Conservation (phyloP, 345 rosid species). For the Linum lewisii region DNA sequence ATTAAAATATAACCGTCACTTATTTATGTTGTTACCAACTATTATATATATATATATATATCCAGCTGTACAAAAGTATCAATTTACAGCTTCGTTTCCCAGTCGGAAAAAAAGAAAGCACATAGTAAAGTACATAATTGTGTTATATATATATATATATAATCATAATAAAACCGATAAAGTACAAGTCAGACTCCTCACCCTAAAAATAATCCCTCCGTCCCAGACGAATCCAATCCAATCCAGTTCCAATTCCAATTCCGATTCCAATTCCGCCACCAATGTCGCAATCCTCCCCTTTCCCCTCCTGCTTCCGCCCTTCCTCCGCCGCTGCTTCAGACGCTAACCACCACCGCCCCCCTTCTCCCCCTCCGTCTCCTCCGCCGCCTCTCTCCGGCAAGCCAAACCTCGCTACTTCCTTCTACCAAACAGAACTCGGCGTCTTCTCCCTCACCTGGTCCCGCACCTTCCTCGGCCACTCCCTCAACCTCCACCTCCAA, state of each 20-base stretch:
- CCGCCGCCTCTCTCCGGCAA: slow-evolving; percentile 32
- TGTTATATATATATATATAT: too few species aligned
- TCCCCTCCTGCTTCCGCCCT: slow-evolving; percentile 44
- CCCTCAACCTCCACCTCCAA: slow-evolving; percentile 60
- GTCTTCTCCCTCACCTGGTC: slow-evolving; percentile 88
- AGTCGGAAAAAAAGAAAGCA: too few species aligned
- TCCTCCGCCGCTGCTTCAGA: slow-evolving; percentile 16
- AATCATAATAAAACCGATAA: too few species aligned
- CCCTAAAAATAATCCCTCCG: too few species aligned
- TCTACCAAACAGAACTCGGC: slow-evolving; percentile 72
- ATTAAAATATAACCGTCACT: too few species aligned
- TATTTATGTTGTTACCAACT: too few species aligned
- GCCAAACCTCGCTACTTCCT: slow-evolving; percentile 48
- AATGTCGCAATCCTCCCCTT: slow-evolving; percentile 50
- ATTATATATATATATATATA: too few species aligned
- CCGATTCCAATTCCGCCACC: background rate
- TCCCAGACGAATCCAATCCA: background rate
- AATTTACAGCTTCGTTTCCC: too few species aligned
- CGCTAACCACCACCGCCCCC: slow-evolving; percentile 8
- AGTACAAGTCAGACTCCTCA: too few species aligned
- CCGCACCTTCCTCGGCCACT: slow-evolving; percentile 58
- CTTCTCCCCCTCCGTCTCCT: slow-evolving; percentile 22
- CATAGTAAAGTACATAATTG: too few species aligned
- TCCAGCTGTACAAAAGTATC: too few species aligned
- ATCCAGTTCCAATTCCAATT: background rate